Base-by-base conservation (phyloP, 1,139 yeast species). In the Geotrichum bryndzae region DNA sequence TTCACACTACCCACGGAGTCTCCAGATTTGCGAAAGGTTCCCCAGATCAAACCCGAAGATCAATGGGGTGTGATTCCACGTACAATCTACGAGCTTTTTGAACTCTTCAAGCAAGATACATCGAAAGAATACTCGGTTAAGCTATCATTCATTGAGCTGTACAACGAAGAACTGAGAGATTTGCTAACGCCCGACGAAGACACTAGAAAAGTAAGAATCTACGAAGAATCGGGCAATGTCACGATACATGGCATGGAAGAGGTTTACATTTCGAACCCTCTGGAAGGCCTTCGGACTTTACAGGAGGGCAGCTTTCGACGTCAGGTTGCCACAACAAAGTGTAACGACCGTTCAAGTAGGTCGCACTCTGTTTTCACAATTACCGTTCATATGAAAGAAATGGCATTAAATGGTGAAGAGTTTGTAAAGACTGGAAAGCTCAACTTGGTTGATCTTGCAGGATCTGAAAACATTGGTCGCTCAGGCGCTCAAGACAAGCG, bases 401-500 rank as follows among this genome's bases (percentile, higher is more conserved):
- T 56, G n/a, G 73, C 82, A 58, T 67, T 77, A 76, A 62, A 67
- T 6, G 96, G 96, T 0, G 62, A 61, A n/a, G 76, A 76, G 61
- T 69, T 64, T 58, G 66, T 70, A 35, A 66, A 70, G 38, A 65
- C 69, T 25, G 88, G 90, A 2, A 88, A 86, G 67, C 80, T 91
- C 71, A 89, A 90, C 70, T 77, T 91, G 54, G 96, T 90, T 2
- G 97, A 91, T 76, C 79, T 91, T 65, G 97, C 97, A 0, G 97
- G 97, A 0, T 87, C 95, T 23, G 96, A 88, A 71, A 89, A 90
- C 69, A 85, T 90, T 58, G 83, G 79, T 64, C 77, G 90, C 62
- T 87, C 96, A 0, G 96, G 96, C 0, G 94, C 96, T 0, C 83
- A 80, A 61, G 84, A 86, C 70, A 85, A 83, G 69, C 79, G 95